phyloP scores from a whole-genome alignment of 75 land plant species.

The Chamaecyparis obtusa region DNA sequence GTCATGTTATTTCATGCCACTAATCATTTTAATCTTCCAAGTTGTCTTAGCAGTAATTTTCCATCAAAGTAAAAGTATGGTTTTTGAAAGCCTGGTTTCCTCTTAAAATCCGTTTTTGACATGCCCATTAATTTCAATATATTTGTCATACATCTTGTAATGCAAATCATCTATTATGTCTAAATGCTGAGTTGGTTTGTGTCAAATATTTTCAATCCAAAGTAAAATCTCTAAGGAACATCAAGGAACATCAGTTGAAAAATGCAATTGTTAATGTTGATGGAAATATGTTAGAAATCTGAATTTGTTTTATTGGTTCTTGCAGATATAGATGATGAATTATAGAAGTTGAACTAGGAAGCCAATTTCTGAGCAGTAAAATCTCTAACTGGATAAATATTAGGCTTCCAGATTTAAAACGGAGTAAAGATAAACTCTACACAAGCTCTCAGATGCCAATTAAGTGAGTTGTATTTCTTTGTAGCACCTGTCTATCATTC shows the following conservation, averaged over 20 bases:
- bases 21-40: neutral
- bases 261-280: neutral
- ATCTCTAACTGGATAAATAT: neutral
- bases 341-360: neutral
- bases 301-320: neutral
- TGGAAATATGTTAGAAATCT: neutral
- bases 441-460: conserved; percentile 3
- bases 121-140: neutral
- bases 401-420: neutral
- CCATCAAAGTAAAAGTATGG: neutral
- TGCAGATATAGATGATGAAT: neutral
- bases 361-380: neutral
- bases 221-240: too few relatives aligned
- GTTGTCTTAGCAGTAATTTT: neutral
- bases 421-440: neutral
- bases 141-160: neutral
- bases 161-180: neutral
- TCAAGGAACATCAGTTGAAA: neutral
- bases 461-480: conserved; percentile 7
- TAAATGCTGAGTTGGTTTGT: neutral
- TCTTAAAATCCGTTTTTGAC: neutral
- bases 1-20: neutral
- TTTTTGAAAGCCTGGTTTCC: neutral
- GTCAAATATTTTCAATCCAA: neutral
- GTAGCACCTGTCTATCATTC: neutral